Evolutionary conservation across 257 asterid genomes (phyloP), one percentile per base, ranked within the genome.

Genomic region (Solanum neorickii): DNA sequence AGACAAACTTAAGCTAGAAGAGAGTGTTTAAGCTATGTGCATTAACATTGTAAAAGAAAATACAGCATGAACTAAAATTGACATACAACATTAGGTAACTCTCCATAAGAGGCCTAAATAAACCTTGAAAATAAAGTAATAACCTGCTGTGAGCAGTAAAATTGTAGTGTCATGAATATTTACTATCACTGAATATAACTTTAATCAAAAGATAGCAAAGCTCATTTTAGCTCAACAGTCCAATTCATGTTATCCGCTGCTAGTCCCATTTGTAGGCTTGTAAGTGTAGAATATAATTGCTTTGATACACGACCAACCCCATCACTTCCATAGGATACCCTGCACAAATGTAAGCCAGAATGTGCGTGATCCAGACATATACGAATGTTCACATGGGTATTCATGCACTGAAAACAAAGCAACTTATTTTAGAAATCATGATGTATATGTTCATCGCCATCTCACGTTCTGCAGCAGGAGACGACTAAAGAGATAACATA

Each of bases 261-360:
- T 23, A 95, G 92, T 89, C 99, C 99, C 98, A 94, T 95, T 82
- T 97, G 99, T 78, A 97, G 94, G 91, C 94, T 91, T 37, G 98
- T 97, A 42, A 97, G 93, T 18, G 98, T 91, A 23, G 98, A 93
- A 86, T 97, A 95, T 46, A 97, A 93, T 86, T 93, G 96, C 49
- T 94, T 94, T 12, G 99, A 93, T 83, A 97, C 97, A 1, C 91
- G 92, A 7, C 99, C 98, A 41, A 95, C 94, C 46, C 98, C 98
- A 33, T 91, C 91, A 13, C 82, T 88, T 88, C 98, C 97, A 68
- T 93, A 97, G 33, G 90, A 91, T 87, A 92, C 92, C 94, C 99
- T 97, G 91, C 90, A 91, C 21, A 86, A 42, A 13, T 44, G 33
- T 52, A 12, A 49, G 42, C 12, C 29, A 4, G 25, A 6, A 47